Conservation (phyloP, 176 grass and related monocot genomes). For the Leersia perrieri region DNA sequence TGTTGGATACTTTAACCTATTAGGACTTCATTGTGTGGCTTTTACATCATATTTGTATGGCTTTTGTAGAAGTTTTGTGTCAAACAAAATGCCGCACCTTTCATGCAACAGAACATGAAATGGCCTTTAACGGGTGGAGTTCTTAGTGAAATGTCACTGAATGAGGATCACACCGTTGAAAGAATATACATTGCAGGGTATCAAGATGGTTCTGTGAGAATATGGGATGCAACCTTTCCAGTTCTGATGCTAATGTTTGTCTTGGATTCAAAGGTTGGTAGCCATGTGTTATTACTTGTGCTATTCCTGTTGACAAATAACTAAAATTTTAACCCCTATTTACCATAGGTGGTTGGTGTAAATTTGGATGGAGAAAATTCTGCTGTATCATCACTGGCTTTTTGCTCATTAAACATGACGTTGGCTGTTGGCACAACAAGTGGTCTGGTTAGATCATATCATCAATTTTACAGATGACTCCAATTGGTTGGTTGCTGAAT, state of each 20-base stretch:
- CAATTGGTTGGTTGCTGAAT: conserved; percentile 13
- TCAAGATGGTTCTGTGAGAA: conserved; percentile 96
- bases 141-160: conserved; percentile 79
- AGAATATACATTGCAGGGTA: conserved; percentile 88
- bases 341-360: conserved; percentile 59
- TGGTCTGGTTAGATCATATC: conserved; percentile 81
- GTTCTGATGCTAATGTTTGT: conserved; percentile 73
- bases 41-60: background rate
- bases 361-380: conserved; percentile 55
- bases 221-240: conserved; percentile 92
- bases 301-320: conserved; percentile 10
- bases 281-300: background rate
- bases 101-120: conserved; percentile 57
- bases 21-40: background rate
- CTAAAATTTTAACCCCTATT: conserved; percentile 24
- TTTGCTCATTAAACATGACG: conserved; percentile 69
- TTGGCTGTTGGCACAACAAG: conserved; percentile 83
- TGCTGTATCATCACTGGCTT: conserved; percentile 68
- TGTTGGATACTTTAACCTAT: conserved; percentile 16
- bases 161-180: conserved; percentile 55
- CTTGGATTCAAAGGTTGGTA: conserved; percentile 75
- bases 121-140: conserved; percentile 98
- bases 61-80: conserved; percentile 60
- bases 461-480: conserved; percentile 15
- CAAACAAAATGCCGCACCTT: conserved; percentile 33